Evolutionary conservation across 768 basidiomycete species (phyloP).

Genomic region (Mycena crocata): DNA sequence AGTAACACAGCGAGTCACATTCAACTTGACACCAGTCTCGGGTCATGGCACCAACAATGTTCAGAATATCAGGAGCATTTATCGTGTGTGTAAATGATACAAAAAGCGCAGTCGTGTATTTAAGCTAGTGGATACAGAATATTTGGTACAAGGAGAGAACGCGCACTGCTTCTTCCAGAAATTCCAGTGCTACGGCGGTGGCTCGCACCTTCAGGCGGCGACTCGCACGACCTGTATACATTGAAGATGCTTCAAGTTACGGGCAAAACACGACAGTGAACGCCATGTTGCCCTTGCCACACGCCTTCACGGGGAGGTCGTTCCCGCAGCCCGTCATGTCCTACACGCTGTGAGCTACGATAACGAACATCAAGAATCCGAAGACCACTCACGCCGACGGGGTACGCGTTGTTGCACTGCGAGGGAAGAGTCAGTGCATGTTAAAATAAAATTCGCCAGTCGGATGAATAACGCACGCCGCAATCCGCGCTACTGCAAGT

Average conservation of each 20-base stretch:
- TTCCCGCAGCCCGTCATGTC: slow-evolving; percentile 27
- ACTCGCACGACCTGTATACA: too few relatives aligned
- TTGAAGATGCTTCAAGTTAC: too few relatives aligned
- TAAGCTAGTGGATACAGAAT: too few relatives aligned
- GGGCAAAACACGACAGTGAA: slow-evolving; percentile 31
- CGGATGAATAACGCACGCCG: slow-evolving; percentile 2
- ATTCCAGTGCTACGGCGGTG: slow-evolving; percentile 12
- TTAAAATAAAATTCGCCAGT: not conserved
- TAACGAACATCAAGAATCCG: not conserved
- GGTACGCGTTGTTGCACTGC: slow-evolving; percentile 27
- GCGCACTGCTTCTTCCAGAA: too few relatives aligned
- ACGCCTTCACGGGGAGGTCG: slow-evolving; percentile 30
- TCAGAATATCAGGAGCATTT: too few relatives aligned
- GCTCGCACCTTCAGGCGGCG: slow-evolving; percentile 12
- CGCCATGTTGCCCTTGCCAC: slow-evolving; percentile 17
- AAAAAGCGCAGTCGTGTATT: too few relatives aligned
- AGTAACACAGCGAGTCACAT: too few relatives aligned
- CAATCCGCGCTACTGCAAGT: slow-evolving; percentile 26
- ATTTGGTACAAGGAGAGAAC: too few relatives aligned
- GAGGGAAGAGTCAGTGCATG: not conserved
- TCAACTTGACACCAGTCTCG: too few relatives aligned
- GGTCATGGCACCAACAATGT: too few relatives aligned
- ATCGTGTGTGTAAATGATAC: too few relatives aligned
- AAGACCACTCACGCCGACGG: slow-evolving; percentile 24
- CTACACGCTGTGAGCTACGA: not conserved